Conservation (phyloP, 2,329 filamentous ascomycete species). For the Aureobasidium sp. region DNA sequence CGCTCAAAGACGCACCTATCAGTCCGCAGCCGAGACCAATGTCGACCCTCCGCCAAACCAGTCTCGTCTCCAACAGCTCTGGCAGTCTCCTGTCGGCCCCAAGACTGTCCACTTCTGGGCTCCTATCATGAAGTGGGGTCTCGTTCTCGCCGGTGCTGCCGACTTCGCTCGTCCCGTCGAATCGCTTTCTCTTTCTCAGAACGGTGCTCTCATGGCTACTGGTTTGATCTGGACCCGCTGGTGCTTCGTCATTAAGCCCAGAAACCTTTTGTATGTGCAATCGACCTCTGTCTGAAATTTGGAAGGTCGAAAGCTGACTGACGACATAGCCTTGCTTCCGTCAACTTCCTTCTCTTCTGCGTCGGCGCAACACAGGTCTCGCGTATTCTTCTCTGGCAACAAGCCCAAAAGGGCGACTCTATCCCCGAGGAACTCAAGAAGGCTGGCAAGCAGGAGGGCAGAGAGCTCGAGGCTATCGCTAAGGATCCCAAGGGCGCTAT, state of each 20-base stretch:
- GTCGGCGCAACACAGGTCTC: constrained; percentile 77
- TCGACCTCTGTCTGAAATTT: neutral
- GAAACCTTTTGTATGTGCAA: constrained; percentile 69
- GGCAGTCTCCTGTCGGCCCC: constrained; percentile 43
- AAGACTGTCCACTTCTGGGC: constrained; percentile 98
- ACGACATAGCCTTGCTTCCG: constrained; percentile 65
- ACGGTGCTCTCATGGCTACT: constrained; percentile 80
- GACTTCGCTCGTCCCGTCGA: constrained; percentile 88
- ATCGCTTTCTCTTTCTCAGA: constrained; percentile 89
- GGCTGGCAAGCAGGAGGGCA: constrained; percentile 30
- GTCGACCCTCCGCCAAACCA: constrained; percentile 29
- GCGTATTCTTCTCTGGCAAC: constrained; percentile 65
- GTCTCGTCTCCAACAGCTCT: constrained; percentile 62
- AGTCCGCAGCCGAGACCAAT: constrained; percentile 54
- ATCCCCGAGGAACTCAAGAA: constrained; percentile 38
- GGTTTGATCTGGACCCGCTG: constrained; percentile 97
- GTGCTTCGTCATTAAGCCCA: constrained; percentile 95
- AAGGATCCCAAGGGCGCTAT: constrained; percentile 30
- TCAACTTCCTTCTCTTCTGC: constrained; percentile 95
- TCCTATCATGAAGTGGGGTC: constrained; percentile 93
- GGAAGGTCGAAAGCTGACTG: neutral
- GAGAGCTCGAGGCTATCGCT: constrained; percentile 26
- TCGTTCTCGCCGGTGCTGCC: constrained; percentile 85
- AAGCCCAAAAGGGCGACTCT: constrained; percentile 49
- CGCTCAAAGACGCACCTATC: constrained; percentile 55